Evolutionary conservation across 139 green algal genomes (phyloP).

Genomic region (Choricystis sp.): DNA sequence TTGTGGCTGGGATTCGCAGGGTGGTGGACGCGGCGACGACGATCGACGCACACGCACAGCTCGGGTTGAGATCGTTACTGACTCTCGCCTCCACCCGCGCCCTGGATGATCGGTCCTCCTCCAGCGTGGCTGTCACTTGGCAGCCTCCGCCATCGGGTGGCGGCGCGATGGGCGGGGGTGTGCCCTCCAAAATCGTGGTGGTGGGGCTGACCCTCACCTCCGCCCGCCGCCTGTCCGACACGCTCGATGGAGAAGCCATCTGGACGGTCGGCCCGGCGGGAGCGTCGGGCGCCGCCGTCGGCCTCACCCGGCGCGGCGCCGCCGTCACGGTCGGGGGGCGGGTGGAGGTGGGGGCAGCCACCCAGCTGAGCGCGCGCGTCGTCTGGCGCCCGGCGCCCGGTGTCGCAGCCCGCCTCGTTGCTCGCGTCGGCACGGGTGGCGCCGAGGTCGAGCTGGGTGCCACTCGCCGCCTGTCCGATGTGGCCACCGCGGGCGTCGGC

Average conservation of each 20-base stretch:
- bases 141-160: no score
- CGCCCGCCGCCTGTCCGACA: conserved; percentile 12
- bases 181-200: no score
- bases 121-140: conserved; percentile 12
- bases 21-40: neutral
- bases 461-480: conserved; percentile 11
- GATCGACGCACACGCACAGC: conserved; percentile 3
- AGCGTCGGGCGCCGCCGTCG: conserved; percentile 8
- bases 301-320: conserved; percentile 6
- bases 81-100: conserved; percentile 7
- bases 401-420: neutral
- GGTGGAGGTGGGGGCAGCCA: conserved; percentile 15
- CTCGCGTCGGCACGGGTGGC: conserved; percentile 7
- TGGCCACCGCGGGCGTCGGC: conserved; percentile 7
- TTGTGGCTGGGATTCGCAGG: conserved; percentile 15
- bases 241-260: conserved; percentile 11
- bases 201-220: conserved; percentile 17
- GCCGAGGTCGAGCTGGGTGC: conserved; percentile 24
- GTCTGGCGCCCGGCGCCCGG: conserved; percentile 3
- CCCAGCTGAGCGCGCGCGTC: conserved; percentile 4
- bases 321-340: conserved; percentile 8
- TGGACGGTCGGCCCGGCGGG: conserved; percentile 15
- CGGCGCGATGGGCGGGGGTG: no score
- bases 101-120: conserved; percentile 6
- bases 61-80: conserved; percentile 23